phyloP scores from a whole-genome alignment of 148 eudicot genomes.

The Cornus florida region DNA sequence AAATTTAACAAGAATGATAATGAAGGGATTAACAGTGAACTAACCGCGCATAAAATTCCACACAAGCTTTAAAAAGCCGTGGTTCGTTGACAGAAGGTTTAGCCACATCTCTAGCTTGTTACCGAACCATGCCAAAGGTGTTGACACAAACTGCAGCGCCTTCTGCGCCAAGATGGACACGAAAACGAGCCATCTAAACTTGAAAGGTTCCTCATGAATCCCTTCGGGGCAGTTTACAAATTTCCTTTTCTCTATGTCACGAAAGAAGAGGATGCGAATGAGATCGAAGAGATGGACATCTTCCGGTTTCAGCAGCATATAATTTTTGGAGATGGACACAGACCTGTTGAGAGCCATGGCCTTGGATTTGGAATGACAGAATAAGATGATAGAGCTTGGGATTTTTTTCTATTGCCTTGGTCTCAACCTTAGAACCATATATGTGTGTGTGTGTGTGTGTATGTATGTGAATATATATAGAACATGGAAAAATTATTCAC shows the following conservation, averaged over 20 bases:
- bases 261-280: conserved; percentile 18
- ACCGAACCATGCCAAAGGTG: conserved; percentile 26
- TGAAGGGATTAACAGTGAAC: not conserved
- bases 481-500: too few species aligned
- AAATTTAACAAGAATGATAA: not conserved
- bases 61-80: conserved; percentile 10
- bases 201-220: not conserved
- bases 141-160: conserved; percentile 3
- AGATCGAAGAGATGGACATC: conserved; percentile 20
- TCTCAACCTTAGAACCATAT: not conserved
- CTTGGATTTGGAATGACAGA: not conserved
- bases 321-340: conserved; percentile 20
- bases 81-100: conserved; percentile 26
- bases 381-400: too few species aligned
- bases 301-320: conserved; percentile 32
- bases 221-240: conserved; percentile 29
- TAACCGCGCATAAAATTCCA: conserved; percentile 22
- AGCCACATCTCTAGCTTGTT: conserved; percentile 27
- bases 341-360: conserved; percentile 20
- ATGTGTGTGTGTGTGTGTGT: not conserved
- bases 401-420: too few species aligned
- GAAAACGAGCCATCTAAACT: conserved; percentile 31
- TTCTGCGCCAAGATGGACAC: conserved; percentile 29
- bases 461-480: too few species aligned
- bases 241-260: conserved; percentile 18